Evolutionary conservation across 176 grass and related monocot genomes (phyloP).

Genomic region (Eleusine coracana): DNA sequence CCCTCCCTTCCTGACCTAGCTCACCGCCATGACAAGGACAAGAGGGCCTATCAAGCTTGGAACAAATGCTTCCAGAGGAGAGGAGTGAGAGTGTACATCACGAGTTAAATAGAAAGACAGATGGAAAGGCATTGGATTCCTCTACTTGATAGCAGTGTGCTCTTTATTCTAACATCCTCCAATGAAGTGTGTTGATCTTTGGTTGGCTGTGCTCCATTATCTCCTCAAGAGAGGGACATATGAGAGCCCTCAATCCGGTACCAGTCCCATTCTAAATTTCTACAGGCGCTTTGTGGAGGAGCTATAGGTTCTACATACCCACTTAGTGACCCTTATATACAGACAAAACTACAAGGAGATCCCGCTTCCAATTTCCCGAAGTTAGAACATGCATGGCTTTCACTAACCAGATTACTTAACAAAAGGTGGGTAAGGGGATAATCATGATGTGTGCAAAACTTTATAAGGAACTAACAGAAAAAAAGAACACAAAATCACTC

Average conservation of each 20-base stretch:
- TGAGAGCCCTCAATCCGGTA: conserved; percentile 13
- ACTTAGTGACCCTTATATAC: neutral
- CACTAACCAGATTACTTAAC: neutral
- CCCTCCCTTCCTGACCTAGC: conserved; percentile 28
- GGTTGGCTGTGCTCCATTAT: conserved; percentile 29
- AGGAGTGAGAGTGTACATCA: conserved; percentile 35
- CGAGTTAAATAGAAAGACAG: conserved; percentile 3
- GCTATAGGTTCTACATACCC: neutral
- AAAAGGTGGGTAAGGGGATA: neutral
- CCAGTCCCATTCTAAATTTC: conserved; percentile 19
- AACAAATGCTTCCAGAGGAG: conserved; percentile 39
- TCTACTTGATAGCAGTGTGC: conserved; percentile 31
- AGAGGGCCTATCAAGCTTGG: conserved; percentile 35
- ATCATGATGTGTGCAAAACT: neutral
- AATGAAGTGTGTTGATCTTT: conserved; percentile 8
- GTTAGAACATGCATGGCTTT: too few species aligned
- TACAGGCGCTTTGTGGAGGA: neutral
- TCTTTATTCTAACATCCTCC: conserved; percentile 21
- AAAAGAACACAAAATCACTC: neutral
- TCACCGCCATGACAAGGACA: conserved; percentile 40
- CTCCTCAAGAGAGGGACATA: conserved; percentile 27
- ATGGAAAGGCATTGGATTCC: conserved; percentile 24
- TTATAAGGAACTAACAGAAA: neutral
- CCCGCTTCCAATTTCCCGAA: too few species aligned
- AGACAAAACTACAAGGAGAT: neutral